Percentiles rank a stretch among this genome's conserved stretches.
phyloP scores from a whole-genome alignment of 352 stramenopile species.

The Phytophthora vignae region DNA sequence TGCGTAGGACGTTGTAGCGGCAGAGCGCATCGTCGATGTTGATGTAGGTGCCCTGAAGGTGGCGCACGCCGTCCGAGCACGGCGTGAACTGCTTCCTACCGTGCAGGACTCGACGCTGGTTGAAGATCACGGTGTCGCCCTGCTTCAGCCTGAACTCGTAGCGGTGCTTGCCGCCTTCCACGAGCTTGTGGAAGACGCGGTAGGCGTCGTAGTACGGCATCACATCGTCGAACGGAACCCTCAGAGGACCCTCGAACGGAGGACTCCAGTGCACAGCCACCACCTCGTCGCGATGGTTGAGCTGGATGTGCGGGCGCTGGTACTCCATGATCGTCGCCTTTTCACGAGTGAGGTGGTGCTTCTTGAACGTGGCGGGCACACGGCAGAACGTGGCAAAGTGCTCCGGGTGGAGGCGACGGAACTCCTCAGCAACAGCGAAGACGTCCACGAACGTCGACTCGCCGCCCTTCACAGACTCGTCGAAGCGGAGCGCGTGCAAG shows the following conservation, averaged over 20 bases:
- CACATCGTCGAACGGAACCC: constrained; percentile 78
- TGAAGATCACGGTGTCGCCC: constrained; percentile 88
- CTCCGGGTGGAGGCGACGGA: constrained; percentile 66
- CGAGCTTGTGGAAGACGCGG: constrained; percentile 79
- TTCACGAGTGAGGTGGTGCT: constrained; percentile 91
- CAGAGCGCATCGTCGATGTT: constrained; percentile 91
- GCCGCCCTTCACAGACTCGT: constrained; percentile 82
- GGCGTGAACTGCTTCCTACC: constrained; percentile 80
- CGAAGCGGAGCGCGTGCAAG: constrained; percentile 92
- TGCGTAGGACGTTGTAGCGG: constrained; percentile 79
- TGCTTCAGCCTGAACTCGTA: constrained; percentile 84
- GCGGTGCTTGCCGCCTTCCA: constrained; percentile 74
- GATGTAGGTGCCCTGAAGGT: constrained; percentile 88
- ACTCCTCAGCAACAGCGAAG: constrained; percentile 77
- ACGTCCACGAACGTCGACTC: constrained; percentile 90
- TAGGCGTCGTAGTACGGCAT: constrained; percentile 87
- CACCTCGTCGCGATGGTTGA: constrained; percentile 86
- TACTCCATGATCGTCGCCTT: constrained; percentile 94
- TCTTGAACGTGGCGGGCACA: constrained; percentile 95
- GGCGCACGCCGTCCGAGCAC: constrained; percentile 73
- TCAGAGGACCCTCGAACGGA: constrained; percentile 94
- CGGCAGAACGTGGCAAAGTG: constrained; percentile 82
- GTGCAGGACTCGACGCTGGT: constrained; percentile 84
- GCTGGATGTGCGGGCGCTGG: constrained; percentile 93
- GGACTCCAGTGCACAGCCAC: constrained; percentile 94